These are phyloP conservation scores for Amanita phalloides DNA, from an alignment of 768 basidiomycete species.

Conservation along the genomic window DNA sequence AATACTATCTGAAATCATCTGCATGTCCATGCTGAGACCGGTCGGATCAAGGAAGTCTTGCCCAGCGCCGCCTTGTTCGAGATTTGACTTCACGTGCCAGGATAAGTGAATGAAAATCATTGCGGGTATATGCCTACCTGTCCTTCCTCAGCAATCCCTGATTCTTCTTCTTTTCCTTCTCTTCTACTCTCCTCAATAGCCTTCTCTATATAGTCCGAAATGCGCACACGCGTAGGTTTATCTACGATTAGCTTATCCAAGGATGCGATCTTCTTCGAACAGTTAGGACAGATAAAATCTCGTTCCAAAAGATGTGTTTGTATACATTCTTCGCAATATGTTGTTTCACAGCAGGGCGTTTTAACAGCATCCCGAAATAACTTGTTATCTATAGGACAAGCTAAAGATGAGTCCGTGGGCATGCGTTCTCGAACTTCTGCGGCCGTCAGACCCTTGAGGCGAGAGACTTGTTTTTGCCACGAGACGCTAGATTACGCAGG, in stretches of 20 bases:
- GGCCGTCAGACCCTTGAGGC: constrained; percentile 71
- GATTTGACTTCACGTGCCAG: background rate
- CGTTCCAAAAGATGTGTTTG: constrained; percentile 89
- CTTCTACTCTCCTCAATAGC: constrained; percentile 70
- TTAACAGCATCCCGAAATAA: constrained; percentile 91
- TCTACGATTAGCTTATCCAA: constrained; percentile 81
- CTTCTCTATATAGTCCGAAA: constrained; percentile 74
- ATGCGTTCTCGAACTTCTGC: constrained; percentile 83
- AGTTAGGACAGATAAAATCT: constrained; percentile 91
- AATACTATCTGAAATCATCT: constrained; percentile 63
- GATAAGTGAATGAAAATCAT: background rate
- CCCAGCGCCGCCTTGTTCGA: constrained; percentile 17
- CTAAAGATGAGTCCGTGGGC: constrained; percentile 68
- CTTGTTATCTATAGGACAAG: constrained; percentile 88
- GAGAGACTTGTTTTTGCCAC: constrained; percentile 87
- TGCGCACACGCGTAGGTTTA: constrained; percentile 67
- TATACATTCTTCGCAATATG: constrained; percentile 96
- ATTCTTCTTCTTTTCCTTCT: constrained; percentile 40
- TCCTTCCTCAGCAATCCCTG: constrained; percentile 14
- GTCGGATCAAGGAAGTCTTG: constrained; percentile 72
- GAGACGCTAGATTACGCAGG: constrained; percentile 46
- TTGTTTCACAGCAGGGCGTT: constrained; percentile 87
- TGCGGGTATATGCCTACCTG: constrained; percentile 21
- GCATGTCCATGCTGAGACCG: constrained; percentile 53
- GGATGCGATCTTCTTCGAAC: constrained; percentile 78